phyloP scores from a whole-genome alignment of 306 rosid species.

The Leucaena leucocephala region DNA sequence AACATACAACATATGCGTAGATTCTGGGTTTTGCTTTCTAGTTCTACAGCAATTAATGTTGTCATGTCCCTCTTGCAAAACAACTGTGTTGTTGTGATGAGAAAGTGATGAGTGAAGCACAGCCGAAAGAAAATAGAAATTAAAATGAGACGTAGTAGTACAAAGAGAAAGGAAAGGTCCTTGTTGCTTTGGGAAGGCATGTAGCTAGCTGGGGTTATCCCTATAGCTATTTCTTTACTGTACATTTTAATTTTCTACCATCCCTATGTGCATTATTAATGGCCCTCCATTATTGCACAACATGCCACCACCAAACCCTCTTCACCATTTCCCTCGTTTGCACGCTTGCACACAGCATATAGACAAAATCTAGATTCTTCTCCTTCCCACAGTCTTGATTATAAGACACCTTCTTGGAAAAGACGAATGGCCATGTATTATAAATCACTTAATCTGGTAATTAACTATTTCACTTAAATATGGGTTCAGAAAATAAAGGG shows the following conservation, averaged over 20 bases:
- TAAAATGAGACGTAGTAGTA: not conserved
- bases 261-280: slow-evolving; percentile 27
- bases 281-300: slow-evolving; percentile 36
- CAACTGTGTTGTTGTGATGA: no score
- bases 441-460: no score
- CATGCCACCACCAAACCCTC: slow-evolving; percentile 26
- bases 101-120: no score
- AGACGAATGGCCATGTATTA: no score
- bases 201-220: not conserved
- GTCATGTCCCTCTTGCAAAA: not conserved
- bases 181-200: not conserved
- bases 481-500: no score
- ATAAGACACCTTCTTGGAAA: no score
- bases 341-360: slow-evolving; percentile 25
- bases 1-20: slow-evolving; percentile 36
- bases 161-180: not conserved
- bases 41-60: slow-evolving; percentile 36
- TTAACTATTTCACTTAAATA: no score
- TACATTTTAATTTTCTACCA: not conserved
- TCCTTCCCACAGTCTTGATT: not conserved
- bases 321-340: slow-evolving; percentile 18
- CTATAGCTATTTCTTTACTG: not conserved
- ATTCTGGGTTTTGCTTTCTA: slow-evolving; percentile 42
- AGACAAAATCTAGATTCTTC: slow-evolving; percentile 24
- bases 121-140: not conserved